Conservation (phyloP, 148 eudicot genomes). For the Pharnaceum exiguum region DNA sequence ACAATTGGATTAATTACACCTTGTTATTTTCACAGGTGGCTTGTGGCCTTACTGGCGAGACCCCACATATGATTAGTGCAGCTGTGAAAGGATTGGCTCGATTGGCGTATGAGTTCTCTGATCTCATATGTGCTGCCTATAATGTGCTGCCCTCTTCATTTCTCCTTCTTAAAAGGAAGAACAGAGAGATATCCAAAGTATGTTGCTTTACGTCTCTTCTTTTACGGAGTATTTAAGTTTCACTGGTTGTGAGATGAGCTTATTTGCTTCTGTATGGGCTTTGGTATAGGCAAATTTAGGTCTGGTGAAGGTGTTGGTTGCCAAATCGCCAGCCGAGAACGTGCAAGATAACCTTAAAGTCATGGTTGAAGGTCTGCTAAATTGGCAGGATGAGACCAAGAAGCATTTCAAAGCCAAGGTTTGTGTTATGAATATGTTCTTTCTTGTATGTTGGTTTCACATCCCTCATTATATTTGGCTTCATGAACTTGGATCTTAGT, state of each 20-base stretch:
- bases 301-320: slow-evolving; percentile 84
- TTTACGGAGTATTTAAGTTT: not conserved
- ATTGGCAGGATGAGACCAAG: slow-evolving; percentile 72
- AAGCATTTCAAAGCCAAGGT: slow-evolving; percentile 98
- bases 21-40: slow-evolving; percentile 49
- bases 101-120: slow-evolving; percentile 90
- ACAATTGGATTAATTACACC: too few species aligned
- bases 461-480: not conserved
- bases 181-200: slow-evolving; percentile 80
- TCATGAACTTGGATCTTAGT: not conserved
- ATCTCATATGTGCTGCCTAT: slow-evolving; percentile 73
- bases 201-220: not conserved
- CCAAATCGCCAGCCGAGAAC: slow-evolving; percentile 75
- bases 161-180: slow-evolving; percentile 77
- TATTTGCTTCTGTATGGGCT: not conserved
- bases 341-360: slow-evolving; percentile 56
- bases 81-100: slow-evolving; percentile 97
- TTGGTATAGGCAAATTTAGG: slow-evolving; percentile 83
- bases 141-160: slow-evolving; percentile 71
- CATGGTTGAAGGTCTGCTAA: slow-evolving; percentile 73
- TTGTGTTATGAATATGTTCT: slow-evolving; percentile 7
- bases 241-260: not conserved
- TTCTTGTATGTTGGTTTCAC: not conserved
- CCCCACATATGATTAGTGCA: slow-evolving; percentile 96
- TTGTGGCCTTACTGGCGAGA: slow-evolving; percentile 78